These are phyloP conservation scores for Fusarium sp. DNA, from an alignment of 2,329 filamentous ascomycete genomes.

Conservation along the genomic window DNA sequence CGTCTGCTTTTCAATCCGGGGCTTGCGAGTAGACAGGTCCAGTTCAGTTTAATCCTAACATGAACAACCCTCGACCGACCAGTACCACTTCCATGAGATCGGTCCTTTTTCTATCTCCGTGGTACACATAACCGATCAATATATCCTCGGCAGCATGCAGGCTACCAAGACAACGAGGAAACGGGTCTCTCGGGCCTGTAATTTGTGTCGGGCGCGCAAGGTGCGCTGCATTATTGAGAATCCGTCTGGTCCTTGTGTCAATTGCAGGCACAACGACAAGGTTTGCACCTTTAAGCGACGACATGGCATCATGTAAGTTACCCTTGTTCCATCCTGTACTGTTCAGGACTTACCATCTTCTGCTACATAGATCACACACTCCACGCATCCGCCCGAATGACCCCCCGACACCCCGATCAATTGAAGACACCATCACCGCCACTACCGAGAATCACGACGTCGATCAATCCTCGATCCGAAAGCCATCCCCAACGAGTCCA, in stretches of 20 bases:
- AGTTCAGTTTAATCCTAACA: background rate
- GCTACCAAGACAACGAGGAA: conserved; percentile 33
- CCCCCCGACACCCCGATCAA: conserved; percentile 17
- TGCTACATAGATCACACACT: conserved; percentile 18
- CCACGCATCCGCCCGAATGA: conserved; percentile 7
- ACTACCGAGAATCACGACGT: background rate
- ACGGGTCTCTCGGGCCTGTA: conserved; percentile 43
- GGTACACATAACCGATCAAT: background rate
- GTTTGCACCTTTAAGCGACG: conserved; percentile 43
- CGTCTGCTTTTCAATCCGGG: conserved; percentile 31
- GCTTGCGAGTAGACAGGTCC: background rate
- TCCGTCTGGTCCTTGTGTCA: conserved; percentile 44
- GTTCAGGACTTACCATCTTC: background rate
- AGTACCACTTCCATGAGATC: background rate
- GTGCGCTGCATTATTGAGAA: conserved; percentile 48
- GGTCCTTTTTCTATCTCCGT: background rate
- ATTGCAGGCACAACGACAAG: conserved; percentile 48
- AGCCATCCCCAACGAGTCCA: background rate
- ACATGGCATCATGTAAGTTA: conserved; percentile 34
- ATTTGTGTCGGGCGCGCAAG: conserved; percentile 45
- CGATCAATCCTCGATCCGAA: background rate
- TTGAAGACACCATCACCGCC: background rate
- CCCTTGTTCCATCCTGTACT: background rate
- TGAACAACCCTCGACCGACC: background rate
- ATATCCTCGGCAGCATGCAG: conserved; percentile 12